phyloP scores from a whole-genome alignment of 2,329 filamentous ascomycete species.

The Fusarium lateritium region DNA sequence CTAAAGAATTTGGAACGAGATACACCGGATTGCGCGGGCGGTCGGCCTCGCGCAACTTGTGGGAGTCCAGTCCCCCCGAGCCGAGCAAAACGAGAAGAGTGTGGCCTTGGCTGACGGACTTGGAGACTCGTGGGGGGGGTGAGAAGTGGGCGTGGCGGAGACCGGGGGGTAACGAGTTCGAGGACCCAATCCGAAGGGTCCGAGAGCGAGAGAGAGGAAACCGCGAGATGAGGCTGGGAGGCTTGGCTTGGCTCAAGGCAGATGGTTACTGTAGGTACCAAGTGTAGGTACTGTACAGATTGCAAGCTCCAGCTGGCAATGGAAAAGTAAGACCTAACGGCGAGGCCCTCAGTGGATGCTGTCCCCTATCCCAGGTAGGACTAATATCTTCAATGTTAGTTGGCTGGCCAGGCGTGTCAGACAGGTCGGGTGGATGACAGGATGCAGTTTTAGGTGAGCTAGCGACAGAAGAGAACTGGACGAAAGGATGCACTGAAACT shows the following conservation, averaged over 20 bases:
- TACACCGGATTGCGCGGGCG: slow-evolving; percentile 41
- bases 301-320: not conserved
- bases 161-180: slow-evolving; percentile 29
- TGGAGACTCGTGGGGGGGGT: slow-evolving; percentile 38
- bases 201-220: slow-evolving; percentile 29
- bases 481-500: slow-evolving; percentile 4
- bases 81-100: slow-evolving; percentile 41
- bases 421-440: slow-evolving; percentile 27
- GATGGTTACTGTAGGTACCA: slow-evolving; percentile 8
- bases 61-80: slow-evolving; percentile 42
- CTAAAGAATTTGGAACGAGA: slow-evolving; percentile 43
- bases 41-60: slow-evolving; percentile 47
- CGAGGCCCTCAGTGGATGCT: slow-evolving; percentile 34
- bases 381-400: slow-evolving; percentile 33
- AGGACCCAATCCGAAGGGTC: slow-evolving; percentile 40
- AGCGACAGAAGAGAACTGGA: slow-evolving; percentile 1
- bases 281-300: not conserved
- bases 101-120: slow-evolving; percentile 42
- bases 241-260: slow-evolving; percentile 26
- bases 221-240: slow-evolving; percentile 38
- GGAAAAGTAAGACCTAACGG: too few relatives aligned
- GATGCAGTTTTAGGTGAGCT: slow-evolving; percentile 15
- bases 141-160: slow-evolving; percentile 39
- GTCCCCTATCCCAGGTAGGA: slow-evolving; percentile 28
- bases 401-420: slow-evolving; percentile 38